Evolutionary conservation across 306 rosid genomes (phyloP), one percentile per base, ranked within the genome.

Genomic region (Prinsepia uniflora): DNA sequence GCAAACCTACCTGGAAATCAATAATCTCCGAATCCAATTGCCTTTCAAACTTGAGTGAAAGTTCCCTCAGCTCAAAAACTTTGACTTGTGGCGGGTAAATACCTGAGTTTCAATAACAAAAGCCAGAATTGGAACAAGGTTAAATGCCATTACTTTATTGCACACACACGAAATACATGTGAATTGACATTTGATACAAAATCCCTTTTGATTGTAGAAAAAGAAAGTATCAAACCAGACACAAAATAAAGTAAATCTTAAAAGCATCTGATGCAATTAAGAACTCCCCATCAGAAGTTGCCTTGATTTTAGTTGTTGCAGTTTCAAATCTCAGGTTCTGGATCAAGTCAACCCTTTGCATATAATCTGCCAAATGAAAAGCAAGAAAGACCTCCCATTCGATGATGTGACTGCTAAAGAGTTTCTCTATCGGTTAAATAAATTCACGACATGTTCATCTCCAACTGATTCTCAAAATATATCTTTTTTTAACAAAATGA

Each of bases 41-140:
- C 74, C 97, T 82, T 74, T 90, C 96, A 59, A 90, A 93, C 94
- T 93, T 93, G 85, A 93, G 70, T 2, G 97, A 80, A 18, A 93
- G 84, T 70, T 93, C 87, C 77, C 90, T 80, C 22, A 90, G 84
- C 85, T 88, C 97, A 5, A 90, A 93, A 47, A 87, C 96, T 76
- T 93, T 93, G 50, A 90, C 86, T 81, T 93, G 98, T 6, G 98
- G 97, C 7, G 98, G 98, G 81, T 93, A 93, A 50, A 92, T 89
- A 79, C 98, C 96, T 87, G 65, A 68, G 73, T 64, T 52, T 81
- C 82, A 84, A 63, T 13, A 47, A 24, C 42, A 63, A 8, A 40
- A 40, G 17, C 3, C 7, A 5, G 7, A 41, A 42, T 41, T 42
- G 14, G 24, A n/a, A 63, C 18, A 65, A 19, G 24, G 20, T 11